Evolutionary conservation across 257 asterid genomes (phyloP), one percentile per base, ranked within the genome.

Genomic region (Lycium barbarum): DNA sequence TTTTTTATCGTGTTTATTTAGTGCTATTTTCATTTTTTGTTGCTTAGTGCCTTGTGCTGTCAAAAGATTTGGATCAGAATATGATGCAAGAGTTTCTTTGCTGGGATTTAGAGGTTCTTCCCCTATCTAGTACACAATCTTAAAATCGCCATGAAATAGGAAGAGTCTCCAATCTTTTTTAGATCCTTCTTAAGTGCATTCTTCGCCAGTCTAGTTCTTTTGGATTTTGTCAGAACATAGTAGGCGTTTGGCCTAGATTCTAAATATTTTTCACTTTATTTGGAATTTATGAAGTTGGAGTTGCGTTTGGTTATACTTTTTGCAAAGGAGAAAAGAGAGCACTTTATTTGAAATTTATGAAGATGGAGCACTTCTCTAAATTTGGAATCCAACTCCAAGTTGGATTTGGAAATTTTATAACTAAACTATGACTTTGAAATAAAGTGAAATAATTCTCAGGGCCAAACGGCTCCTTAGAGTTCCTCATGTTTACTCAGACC

Each of bases 11-110:
- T 49, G n/a, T 26, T 51, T 26, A 51, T 76, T 8, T 76, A 53
- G 47, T 12, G 45, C 2, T 47, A 26, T 53, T 22, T 8, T 74
- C 61, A 74, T 45, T 20, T 45, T 47, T 47, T 73, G 47, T 43
- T 43, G 57, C 36, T 72, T 62, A 20, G 68, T 8, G 61, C 12
- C 43, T 47, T 74, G n/a, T 74, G 61, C 43, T 74, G 43, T 74
- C 49, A 84, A 63, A 70, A 80, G 9, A 68, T 36, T 38, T 57
- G 53, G 74, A 68, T 4, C 59, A 57, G 68, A 40, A 58, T 84
- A n/a, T 88, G 63, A 26, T 84, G 74, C 54, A 12, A 22, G 43
- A 74, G 13, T 74, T 74, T 22, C 62, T 74, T 51, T 74, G 81
- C 38, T 74, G 22, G 36, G 22, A 74, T 14, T 20, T n/a, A 20